Evolutionary conservation across 805 yeast genomes (phyloP), one percentile per base, ranked within the genome.

Genomic region (Metschnikowia shivogae): DNA sequence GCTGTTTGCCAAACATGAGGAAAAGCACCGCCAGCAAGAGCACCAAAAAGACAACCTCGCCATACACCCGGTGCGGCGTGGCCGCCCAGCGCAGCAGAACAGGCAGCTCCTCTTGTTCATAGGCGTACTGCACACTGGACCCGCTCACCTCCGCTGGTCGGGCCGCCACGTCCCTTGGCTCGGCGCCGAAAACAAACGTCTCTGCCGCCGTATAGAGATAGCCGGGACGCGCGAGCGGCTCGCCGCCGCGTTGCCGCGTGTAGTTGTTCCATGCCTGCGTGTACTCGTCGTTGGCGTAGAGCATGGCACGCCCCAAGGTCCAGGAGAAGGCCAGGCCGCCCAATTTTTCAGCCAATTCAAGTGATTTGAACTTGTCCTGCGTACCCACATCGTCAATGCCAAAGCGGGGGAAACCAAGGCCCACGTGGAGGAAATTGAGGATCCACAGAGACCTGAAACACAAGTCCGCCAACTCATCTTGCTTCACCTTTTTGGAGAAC

Each of bases 371-470:
- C 27, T 55, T 45, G 6, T 49, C 51, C 11, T 37, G 34, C 12
- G 24, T n/a, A 9, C 22, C 34, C 0, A 28, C 13, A 13, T 54
- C 54, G 49, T 72, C 78, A 19, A 70, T 67, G 0, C 76, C 79
- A 49, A 70, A 68, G 40, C 80, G 59, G 11, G 82, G 80, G 55
- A 81, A 77, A 1, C 84, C 84, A 13, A 81, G 61, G 0, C 86
- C 86, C 27, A 77, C 65, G 54, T 81, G 86, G 27, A 81, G 62
- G 17, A 83, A 70, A 51, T 73, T 75, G 26, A 80, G 61, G 13
- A 82, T 65, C 78, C 85, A 82, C 3, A 79, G 70, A 0, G 85
- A 70, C 53, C 77, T 79, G 65, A 82, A 83, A 55, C 89, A 83
- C 7, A 80, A 54, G 40, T 76, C 77, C 1, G 77, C 60, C 10